Evolutionary conservation across 2,329 filamentous ascomycete genomes (phyloP).

Genomic region (Colletotrichum filicis): DNA sequence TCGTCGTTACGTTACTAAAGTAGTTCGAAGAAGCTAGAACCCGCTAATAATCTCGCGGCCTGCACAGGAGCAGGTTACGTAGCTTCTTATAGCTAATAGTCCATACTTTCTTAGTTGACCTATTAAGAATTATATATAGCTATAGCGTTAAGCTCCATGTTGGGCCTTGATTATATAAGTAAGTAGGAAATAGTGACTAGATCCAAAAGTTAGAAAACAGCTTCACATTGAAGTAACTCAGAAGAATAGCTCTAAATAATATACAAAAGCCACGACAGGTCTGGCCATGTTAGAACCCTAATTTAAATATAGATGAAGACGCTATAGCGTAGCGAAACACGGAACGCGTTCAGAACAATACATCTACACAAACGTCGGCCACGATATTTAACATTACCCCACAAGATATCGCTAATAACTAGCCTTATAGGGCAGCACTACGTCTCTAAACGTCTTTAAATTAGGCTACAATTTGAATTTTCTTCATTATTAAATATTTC

Average conservation of each 20-base stretch:
- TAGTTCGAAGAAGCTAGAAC: not conserved
- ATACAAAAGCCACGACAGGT: not conserved
- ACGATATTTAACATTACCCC: not conserved
- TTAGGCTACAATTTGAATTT: not conserved
- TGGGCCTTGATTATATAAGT: not conserved
- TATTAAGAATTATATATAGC: not conserved
- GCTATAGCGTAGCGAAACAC: conserved; percentile 8
- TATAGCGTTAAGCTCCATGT: not conserved
- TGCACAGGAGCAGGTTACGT: not conserved
- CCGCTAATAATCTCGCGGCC: not conserved
- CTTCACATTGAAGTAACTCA: not conserved
- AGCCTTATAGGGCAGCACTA: not conserved
- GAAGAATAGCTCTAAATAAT: not conserved
- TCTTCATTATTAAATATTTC: not conserved
- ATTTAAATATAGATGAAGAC: conserved; percentile 7
- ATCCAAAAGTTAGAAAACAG: not conserved
- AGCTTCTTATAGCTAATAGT: not conserved
- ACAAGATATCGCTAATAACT: not conserved
- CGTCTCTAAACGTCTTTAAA: not conserved
- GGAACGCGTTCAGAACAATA: not conserved
- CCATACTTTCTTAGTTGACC: not conserved
- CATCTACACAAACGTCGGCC: conserved; percentile 11
- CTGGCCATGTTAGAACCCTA: not conserved
- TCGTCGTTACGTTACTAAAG: conserved; percentile 1
- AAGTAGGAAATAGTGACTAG: not conserved